Conservation (phyloP, 306 rosid genomes). For the Prunus campanulata region DNA sequence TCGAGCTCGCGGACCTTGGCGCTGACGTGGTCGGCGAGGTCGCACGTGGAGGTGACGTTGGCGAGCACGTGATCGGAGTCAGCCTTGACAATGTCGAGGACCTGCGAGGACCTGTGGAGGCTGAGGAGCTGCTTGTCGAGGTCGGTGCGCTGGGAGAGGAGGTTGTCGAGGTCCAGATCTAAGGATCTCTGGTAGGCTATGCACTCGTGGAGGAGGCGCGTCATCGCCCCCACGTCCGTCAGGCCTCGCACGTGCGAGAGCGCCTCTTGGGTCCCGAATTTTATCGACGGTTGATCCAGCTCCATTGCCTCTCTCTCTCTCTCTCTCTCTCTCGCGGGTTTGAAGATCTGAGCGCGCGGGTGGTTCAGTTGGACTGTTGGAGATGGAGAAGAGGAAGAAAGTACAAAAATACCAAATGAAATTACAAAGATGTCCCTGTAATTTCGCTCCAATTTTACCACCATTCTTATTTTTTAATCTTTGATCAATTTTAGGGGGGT, state of each 20-base stretch:
- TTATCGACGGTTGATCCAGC: slow-evolving; percentile 33
- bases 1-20: slow-evolving; percentile 91
- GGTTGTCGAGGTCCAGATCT: slow-evolving; percentile 63
- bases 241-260: slow-evolving; percentile 37
- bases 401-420: not conserved
- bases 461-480: no score
- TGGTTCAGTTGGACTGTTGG: not conserved
- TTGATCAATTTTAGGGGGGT: no score
- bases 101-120: slow-evolving; percentile 66
- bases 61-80: slow-evolving; percentile 59
- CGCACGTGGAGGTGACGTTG: slow-evolving; percentile 48
- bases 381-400: not conserved
- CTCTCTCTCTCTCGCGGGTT: no score
- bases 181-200: slow-evolving; percentile 54
- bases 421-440: no score
- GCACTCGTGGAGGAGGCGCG: slow-evolving; percentile 65
- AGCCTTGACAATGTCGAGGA: slow-evolving; percentile 64
- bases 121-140: slow-evolving; percentile 67
- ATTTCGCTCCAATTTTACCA: no score
- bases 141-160: slow-evolving; percentile 74
- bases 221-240: slow-evolving; percentile 58
- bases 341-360: not conserved
- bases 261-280: slow-evolving; percentile 41
- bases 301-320: not conserved
- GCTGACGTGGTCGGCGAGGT: slow-evolving; percentile 53